Conservation (phyloP, 805 yeast species). For the Candida sphagnicola region DNA sequence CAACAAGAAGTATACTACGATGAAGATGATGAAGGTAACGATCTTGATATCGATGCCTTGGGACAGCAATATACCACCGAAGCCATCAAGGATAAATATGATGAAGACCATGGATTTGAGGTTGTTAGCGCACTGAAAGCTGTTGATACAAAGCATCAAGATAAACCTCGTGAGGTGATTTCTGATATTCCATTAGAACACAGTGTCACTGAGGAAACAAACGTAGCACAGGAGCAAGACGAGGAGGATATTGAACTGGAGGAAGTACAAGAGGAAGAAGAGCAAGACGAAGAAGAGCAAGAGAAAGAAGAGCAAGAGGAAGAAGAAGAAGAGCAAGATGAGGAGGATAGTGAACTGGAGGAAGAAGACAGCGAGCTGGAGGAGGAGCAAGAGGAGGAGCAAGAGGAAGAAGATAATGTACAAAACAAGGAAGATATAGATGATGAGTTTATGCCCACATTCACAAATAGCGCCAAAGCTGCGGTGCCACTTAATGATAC, state of each 20-base stretch:
- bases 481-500: constrained; percentile 27
- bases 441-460: constrained; percentile 54
- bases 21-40: constrained; percentile 41
- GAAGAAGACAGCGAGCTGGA: constrained; percentile 6
- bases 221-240: constrained; percentile 7
- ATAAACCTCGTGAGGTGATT: constrained; percentile 2
- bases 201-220: constrained; percentile 3
- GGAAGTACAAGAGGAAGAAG: constrained; percentile 2
- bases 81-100: constrained; percentile 21
- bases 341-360: constrained; percentile 14
- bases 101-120: constrained; percentile 19
- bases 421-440: constrained; percentile 10
- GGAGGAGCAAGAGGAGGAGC: constrained; percentile 22
- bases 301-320: constrained; percentile 8
- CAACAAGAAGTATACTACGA: constrained; percentile 28
- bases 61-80: constrained; percentile 24
- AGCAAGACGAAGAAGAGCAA: too few species aligned
- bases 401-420: constrained; percentile 8
- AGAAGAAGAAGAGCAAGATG: constrained; percentile 15
- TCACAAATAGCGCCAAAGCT: constrained; percentile 26
- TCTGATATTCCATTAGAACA: constrained; percentile 2
- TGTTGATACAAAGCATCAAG: constrained; percentile 3
- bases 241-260: too few species aligned
- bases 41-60: constrained; percentile 28
- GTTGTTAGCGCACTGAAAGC: constrained; percentile 3